These are phyloP conservation scores for Ogataea hybrid DNA, from an alignment of 1,139 yeast genomes.

Conservation along the genomic window DNA sequence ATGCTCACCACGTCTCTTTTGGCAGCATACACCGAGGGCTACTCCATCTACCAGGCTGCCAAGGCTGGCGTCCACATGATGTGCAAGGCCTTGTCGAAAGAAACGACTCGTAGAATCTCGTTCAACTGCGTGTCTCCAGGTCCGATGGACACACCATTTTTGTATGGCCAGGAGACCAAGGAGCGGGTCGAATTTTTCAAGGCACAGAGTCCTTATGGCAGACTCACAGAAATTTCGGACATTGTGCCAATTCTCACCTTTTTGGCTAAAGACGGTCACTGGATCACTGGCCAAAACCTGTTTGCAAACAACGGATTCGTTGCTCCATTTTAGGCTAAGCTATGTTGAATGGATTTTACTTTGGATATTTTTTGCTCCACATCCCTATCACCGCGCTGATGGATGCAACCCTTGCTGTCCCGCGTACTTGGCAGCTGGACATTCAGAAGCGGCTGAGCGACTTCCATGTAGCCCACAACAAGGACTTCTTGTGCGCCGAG, in stretches of 20 bases:
- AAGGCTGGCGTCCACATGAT: conserved; percentile 63
- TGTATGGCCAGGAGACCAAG: conserved; percentile 59
- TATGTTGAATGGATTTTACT: conserved; percentile 48
- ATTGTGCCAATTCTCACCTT: conserved; percentile 63
- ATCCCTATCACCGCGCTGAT: conserved; percentile 72
- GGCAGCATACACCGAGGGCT: conserved; percentile 62
- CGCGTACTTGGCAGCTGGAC: conserved; percentile 44
- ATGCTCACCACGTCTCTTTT: conserved; percentile 60
- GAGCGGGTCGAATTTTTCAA: conserved; percentile 57
- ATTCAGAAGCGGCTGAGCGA: conserved; percentile 49
- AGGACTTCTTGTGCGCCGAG: conserved; percentile 62
- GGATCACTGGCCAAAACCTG: conserved; percentile 71
- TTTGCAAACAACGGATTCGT: conserved; percentile 67
- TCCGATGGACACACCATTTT: conserved; percentile 71
- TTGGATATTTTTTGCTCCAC: conserved; percentile 54
- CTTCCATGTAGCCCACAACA: conserved; percentile 60
- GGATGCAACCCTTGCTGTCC: conserved; percentile 72
- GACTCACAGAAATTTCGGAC: conserved; percentile 58
- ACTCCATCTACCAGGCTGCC: conserved; percentile 57
- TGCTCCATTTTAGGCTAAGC: conserved; percentile 35
- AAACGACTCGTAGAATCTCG: conserved; percentile 46
- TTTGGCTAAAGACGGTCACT: conserved; percentile 61
- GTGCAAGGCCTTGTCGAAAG: conserved; percentile 57
- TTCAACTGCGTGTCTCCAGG: conserved; percentile 67
- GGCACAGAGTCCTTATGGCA: conserved; percentile 43